These are phyloP conservation scores for Colletotrichum sansevieriae DNA, from an alignment of 2,329 filamentous ascomycete species.

Conservation along the genomic window DNA sequence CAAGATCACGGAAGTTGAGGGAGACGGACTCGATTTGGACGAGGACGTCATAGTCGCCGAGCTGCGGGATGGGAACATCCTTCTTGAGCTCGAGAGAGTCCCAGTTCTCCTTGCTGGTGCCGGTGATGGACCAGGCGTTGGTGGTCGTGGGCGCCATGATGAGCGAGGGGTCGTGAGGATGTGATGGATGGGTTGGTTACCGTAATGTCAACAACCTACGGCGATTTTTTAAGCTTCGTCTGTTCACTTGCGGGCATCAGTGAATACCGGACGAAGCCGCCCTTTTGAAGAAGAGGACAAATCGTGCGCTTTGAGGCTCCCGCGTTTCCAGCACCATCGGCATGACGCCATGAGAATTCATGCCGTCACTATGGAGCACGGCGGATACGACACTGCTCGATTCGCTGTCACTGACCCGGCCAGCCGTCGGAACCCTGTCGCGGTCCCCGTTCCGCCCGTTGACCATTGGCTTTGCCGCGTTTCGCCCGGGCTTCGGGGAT, in stretches of 20 bases:
- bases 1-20: conserved; percentile 68
- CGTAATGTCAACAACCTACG: too few species aligned
- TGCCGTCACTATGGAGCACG: conserved; percentile 25
- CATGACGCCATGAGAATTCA: conserved; percentile 36
- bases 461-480: background rate
- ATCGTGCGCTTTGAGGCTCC: background rate
- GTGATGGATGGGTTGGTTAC: too few species aligned
- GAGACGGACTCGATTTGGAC: conserved; percentile 71
- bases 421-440: conserved; percentile 7
- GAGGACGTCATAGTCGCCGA: conserved; percentile 79
- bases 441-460: conserved; percentile 3
- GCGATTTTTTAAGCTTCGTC: too few species aligned
- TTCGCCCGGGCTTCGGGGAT: conserved; percentile 9
- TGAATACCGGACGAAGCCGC: background rate
- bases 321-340: conserved; percentile 9
- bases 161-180: background rate
- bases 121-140: conserved; percentile 67
- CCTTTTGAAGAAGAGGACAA: conserved; percentile 1
- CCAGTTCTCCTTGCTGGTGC: conserved; percentile 61
- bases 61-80: conserved; percentile 65
- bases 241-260: background rate
- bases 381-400: conserved; percentile 18
- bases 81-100: conserved; percentile 70
- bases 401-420: conserved; percentile 19
- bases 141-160: conserved; percentile 54